Conservation (phyloP, 1,284 basidiomycete genomes). For the Pseudozyma pruni region DNA sequence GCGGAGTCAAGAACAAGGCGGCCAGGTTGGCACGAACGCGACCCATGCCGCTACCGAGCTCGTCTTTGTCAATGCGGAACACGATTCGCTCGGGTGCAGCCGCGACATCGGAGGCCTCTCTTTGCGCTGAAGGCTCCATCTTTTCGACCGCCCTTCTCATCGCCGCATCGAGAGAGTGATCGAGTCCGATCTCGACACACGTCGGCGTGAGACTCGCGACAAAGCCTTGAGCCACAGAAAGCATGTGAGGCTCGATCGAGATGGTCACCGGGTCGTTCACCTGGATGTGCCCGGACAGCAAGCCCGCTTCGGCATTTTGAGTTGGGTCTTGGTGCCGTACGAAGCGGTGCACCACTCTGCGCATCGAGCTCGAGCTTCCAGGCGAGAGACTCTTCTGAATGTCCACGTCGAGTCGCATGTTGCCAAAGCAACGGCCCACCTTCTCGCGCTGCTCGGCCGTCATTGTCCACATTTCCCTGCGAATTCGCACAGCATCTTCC, state of each 20-base stretch:
- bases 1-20: slow-evolving; percentile 80
- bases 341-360: slow-evolving; percentile 76
- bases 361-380: slow-evolving; percentile 36
- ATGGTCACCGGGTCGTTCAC: slow-evolving; percentile 82
- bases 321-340: slow-evolving; percentile 67
- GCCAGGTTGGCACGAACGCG: slow-evolving; percentile 90
- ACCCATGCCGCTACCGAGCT: slow-evolving; percentile 85
- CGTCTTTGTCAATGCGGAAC: slow-evolving; percentile 94
- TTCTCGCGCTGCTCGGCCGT: slow-evolving; percentile 80
- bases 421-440: slow-evolving; percentile 68
- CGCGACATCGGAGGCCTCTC: slow-evolving; percentile 4
- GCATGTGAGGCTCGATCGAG: slow-evolving; percentile 83
- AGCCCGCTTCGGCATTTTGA: slow-evolving; percentile 60
- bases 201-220: slow-evolving; percentile 78
- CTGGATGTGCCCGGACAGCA: slow-evolving; percentile 82
- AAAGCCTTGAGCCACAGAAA: slow-evolving; percentile 86
- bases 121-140: background rate
- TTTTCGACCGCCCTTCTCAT: slow-evolving; percentile 47
- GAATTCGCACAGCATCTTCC: slow-evolving; percentile 81
- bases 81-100: slow-evolving; percentile 68
- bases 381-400: background rate
- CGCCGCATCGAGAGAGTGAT: slow-evolving; percentile 75
- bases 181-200: slow-evolving; percentile 80
- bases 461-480: slow-evolving; percentile 94
- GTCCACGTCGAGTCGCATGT: slow-evolving; percentile 62